A percentile compares a stretch with the other conserved stretches of the same genome.
These are phyloP conservation scores for Fusarium heterosporum DNA, from an alignment of 2,329 filamentous ascomycete genomes.

Conservation along the genomic window DNA sequence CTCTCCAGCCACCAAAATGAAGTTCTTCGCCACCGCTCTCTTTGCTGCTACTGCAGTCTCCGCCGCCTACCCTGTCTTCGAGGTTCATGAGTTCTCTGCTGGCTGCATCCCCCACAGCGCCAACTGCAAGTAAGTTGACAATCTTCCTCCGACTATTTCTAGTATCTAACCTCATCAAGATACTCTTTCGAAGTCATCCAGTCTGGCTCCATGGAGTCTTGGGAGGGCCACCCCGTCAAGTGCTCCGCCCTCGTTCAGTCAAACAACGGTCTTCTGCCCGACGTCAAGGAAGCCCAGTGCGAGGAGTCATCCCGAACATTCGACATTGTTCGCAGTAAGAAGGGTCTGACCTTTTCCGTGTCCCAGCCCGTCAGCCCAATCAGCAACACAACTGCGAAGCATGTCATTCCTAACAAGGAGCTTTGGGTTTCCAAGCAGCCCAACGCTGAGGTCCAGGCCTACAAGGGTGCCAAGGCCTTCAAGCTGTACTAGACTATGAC, in stretches of 20 bases:
- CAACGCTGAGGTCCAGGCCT: constrained; percentile 47
- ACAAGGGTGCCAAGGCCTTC: constrained; percentile 45
- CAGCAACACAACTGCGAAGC: constrained; percentile 43
- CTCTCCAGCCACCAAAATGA: constrained; percentile 23
- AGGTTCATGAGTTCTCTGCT: constrained; percentile 25
- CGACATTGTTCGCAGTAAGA: constrained; percentile 37
- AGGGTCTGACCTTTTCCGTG: constrained; percentile 46
- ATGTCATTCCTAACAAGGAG: constrained; percentile 43
- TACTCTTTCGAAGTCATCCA: constrained; percentile 34
- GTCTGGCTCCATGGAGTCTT: constrained; percentile 43
- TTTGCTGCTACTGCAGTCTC: constrained; percentile 24
- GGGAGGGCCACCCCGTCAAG: constrained; percentile 30
- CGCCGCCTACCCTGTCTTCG: constrained; percentile 6
- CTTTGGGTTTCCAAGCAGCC: constrained; percentile 1
- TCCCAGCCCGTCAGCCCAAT: constrained; percentile 45
- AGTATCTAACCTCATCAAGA: not conserved
- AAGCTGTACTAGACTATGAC: not conserved
- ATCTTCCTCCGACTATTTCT: rapidly evolving
- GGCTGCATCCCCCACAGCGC: constrained; percentile 25
- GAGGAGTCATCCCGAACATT: constrained; percentile 48
- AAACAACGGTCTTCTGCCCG: constrained; percentile 46
- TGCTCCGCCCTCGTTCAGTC: constrained; percentile 42
- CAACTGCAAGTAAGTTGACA: constrained; percentile 19
- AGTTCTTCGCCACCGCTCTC: constrained; percentile 31
- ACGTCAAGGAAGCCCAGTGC: constrained; percentile 48